Conservation (phyloP, 805 yeast species). For the Wickerhamiella kurtzmanii region DNA sequence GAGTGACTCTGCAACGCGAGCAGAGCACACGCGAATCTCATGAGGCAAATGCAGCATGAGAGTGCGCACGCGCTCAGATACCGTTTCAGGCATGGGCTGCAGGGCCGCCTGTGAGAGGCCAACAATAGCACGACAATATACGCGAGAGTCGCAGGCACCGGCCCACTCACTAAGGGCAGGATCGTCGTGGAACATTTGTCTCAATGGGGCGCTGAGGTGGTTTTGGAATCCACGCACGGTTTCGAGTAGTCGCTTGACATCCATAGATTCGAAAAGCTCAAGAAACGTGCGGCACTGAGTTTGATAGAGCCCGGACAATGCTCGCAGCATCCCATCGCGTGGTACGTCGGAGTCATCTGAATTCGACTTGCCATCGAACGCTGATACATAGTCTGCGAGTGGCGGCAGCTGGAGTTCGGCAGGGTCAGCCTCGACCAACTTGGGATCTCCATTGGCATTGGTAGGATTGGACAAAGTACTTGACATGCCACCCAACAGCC, state of each 20-base stretch:
- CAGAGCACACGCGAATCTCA: slow-evolving; percentile 18
- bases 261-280: slow-evolving; percentile 55
- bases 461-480: no score
- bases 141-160: slow-evolving; percentile 48
- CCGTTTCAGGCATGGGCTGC: slow-evolving; percentile 43
- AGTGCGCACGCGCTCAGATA: slow-evolving; percentile 40
- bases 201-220: slow-evolving; percentile 50
- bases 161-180: slow-evolving; percentile 48
- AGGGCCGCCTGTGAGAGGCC: slow-evolving; percentile 50
- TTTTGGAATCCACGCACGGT: slow-evolving; percentile 39
- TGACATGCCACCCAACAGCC: no score
- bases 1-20: slow-evolving; percentile 36
- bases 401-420: no score
- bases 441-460: no score
- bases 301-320: slow-evolving; percentile 48
- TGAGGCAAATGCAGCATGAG: slow-evolving; percentile 38
- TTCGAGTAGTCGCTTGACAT: slow-evolving; percentile 45
- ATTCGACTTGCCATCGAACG: no score
- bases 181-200: slow-evolving; percentile 37
- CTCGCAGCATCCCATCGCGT: not conserved
- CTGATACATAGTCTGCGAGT: no score
- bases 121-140: slow-evolving; percentile 42
- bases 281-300: slow-evolving; percentile 52
- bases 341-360: not conserved
- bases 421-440: no score